Base-by-base conservation (phyloP, 106 monocot species). In the Dendrobium nobile region DNA sequence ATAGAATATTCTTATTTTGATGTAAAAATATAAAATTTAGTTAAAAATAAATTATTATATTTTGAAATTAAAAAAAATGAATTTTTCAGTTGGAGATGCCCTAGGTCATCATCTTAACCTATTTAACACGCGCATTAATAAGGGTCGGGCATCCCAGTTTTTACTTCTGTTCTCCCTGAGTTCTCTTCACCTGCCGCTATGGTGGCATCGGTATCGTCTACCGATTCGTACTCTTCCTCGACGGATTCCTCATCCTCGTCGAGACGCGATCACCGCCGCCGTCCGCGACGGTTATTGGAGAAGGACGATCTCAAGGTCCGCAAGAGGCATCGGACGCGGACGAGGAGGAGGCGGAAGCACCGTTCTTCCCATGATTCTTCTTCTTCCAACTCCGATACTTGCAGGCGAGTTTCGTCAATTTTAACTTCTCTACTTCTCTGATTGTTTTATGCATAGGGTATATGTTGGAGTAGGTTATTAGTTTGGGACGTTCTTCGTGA, bases 251-350 rank as follows among this genome's bases (percentile, higher is more conserved):
- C 75, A 45, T 47, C 75, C 75, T 75, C 75, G 3, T 47, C 44
- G 24, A 75, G 47, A 43, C 44, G 47, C 9, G 47, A 75, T 75
- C 75, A 18, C 7, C 82, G 84, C 24, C 85, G 81, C 15, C 77
- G 83, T 22, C 80, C 80, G 19, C 82, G 78, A 19, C 77, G 82
- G 45, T 78, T 76, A 3, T 15, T 28, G n/a, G 82, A 51, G 41
- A 81, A 72, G 24, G 87, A 79, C 45, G 87, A 77, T 15, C 81
- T 90, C 3, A 90, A 87, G 85, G 85, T 87, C 41, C 85, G 85
- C 22, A 90, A 85, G 77, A 83, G 79, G 54, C 85, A 79, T 28
- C 78, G 81, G 20, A 81, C 77, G 42, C 79, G 80, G 19, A 73
- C 59, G 24, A 90, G 82, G 85, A 82, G 83, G 40, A 77, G 75